phyloP scores from a whole-genome alignment of 2,329 filamentous ascomycete genomes.

The Coleophoma crateriformis region DNA sequence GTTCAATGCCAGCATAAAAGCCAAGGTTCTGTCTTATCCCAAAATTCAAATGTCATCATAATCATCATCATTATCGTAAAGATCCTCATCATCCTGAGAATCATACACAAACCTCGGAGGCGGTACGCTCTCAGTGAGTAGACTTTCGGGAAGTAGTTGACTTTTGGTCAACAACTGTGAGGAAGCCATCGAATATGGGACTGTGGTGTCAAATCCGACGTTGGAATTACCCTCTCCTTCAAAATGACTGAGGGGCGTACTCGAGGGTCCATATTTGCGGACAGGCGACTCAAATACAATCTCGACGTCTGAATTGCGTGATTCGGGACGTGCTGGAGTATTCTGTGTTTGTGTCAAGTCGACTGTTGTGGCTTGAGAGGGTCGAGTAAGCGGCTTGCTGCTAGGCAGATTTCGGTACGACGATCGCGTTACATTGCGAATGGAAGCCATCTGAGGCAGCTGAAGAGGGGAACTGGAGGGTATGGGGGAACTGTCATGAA shows the following conservation, averaged over 20 bases:
- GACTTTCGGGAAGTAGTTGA: slow-evolving; percentile 46
- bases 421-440: background rate
- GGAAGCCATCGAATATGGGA: slow-evolving; percentile 18
- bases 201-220: slow-evolving; percentile 5
- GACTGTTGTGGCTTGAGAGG: slow-evolving; percentile 26
- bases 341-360: slow-evolving; percentile 19
- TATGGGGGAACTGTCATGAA: background rate
- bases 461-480: background rate
- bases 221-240: background rate
- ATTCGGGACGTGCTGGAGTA: background rate
- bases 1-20: too few species aligned
- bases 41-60: background rate
- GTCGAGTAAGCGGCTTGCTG: background rate
- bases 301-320: slow-evolving; percentile 7
- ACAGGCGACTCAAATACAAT: slow-evolving; percentile 21
- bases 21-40: too few species aligned
- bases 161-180: slow-evolving; percentile 42
- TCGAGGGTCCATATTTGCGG: slow-evolving; percentile 12
- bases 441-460: background rate
- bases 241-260: slow-evolving; percentile 10
- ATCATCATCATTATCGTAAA: background rate
- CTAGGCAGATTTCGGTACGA: background rate
- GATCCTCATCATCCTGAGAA: slow-evolving; percentile 34
- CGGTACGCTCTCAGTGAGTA: slow-evolving; percentile 33
- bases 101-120: slow-evolving; percentile 36